Conservation (phyloP, 106 monocot species). For the Narthecium ossifragum region DNA sequence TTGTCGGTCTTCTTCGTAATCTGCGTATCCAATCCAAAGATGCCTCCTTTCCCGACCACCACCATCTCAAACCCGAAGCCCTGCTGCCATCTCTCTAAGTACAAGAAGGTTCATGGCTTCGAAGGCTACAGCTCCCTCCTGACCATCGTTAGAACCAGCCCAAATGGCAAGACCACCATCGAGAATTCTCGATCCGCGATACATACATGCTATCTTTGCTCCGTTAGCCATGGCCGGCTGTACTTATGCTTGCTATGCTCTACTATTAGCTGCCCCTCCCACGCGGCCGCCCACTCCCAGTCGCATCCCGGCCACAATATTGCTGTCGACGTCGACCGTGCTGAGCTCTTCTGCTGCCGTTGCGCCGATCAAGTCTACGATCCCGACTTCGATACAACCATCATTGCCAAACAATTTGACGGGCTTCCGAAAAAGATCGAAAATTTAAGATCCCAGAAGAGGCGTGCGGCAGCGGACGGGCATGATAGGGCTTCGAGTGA, state of each 20-base stretch:
- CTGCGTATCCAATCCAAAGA: no score
- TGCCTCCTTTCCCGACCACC: no score
- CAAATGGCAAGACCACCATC: no score
- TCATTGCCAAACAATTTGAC: slow-evolving; percentile 1
- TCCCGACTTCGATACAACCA: slow-evolving; percentile 68
- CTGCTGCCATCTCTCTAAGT: no score
- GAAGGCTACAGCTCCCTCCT: no score
- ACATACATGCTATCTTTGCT: no score
- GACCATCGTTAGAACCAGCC: no score
- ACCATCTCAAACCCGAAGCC: no score
- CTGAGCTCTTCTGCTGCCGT: slow-evolving; percentile 82
- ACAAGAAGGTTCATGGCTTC: no score
- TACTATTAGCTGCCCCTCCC: slow-evolving; percentile 47
- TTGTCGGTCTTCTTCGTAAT: no score
- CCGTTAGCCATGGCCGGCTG: slow-evolving; percentile 64
- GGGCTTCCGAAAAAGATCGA: not conserved
- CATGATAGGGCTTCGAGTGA: slow-evolving; percentile 33
- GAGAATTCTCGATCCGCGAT: no score
- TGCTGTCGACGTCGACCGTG: slow-evolving; percentile 80
- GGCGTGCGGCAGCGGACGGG: slow-evolving; percentile 31
- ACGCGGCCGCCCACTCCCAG: slow-evolving; percentile 52
- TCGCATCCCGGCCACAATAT: slow-evolving; percentile 50
- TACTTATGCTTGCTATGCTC: slow-evolving; percentile 79
- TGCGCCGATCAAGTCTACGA: slow-evolving; percentile 93
- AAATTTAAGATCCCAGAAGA: no score